Percentiles rank a stretch among this genome's conserved stretches.
Conservation (phyloP, 345 rosid genomes). For the Passiflora organensis region DNA sequence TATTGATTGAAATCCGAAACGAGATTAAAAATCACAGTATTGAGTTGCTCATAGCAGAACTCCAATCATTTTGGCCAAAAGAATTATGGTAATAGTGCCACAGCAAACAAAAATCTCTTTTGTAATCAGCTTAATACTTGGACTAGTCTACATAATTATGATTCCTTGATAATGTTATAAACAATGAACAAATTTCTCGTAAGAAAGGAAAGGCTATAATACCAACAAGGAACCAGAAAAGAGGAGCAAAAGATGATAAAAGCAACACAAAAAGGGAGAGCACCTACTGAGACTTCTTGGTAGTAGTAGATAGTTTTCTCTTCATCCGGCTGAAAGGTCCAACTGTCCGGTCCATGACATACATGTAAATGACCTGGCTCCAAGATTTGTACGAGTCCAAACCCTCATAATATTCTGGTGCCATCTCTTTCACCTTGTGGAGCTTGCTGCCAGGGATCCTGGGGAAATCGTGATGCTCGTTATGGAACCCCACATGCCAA, state of each 20-base stretch:
- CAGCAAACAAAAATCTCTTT: background rate
- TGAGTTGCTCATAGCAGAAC: too few species aligned
- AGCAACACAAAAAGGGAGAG: background rate
- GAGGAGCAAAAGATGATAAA: background rate
- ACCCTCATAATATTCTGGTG: slow-evolving; percentile 66
- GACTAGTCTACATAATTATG: slow-evolving; percentile 4
- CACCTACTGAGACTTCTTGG: slow-evolving; percentile 53
- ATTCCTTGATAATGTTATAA: slow-evolving; percentile 22
- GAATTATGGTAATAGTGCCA: too few species aligned
- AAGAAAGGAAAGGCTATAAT: background rate
- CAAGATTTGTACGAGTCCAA: slow-evolving; percentile 62
- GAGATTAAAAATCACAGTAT: too few species aligned
- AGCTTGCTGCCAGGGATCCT: slow-evolving; percentile 80
- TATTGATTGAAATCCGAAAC: too few species aligned
- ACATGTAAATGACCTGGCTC: slow-evolving; percentile 90
- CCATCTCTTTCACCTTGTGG: slow-evolving; percentile 75
- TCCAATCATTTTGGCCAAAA: too few species aligned
- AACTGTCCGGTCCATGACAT: slow-evolving; percentile 55
- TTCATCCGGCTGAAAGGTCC: slow-evolving; percentile 86
- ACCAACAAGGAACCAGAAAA: background rate
- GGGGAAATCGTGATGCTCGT: slow-evolving; percentile 91
- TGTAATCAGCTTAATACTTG: slow-evolving; percentile 4
- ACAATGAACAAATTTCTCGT: slow-evolving; percentile 2
- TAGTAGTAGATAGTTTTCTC: slow-evolving; percentile 44
- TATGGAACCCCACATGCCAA: slow-evolving; percentile 86